Evolutionary conservation across 2,329 filamentous ascomycete species (phyloP), one percentile per base, ranked within the genome.

Genomic region (Chrysoporthe cubensis): DNA sequence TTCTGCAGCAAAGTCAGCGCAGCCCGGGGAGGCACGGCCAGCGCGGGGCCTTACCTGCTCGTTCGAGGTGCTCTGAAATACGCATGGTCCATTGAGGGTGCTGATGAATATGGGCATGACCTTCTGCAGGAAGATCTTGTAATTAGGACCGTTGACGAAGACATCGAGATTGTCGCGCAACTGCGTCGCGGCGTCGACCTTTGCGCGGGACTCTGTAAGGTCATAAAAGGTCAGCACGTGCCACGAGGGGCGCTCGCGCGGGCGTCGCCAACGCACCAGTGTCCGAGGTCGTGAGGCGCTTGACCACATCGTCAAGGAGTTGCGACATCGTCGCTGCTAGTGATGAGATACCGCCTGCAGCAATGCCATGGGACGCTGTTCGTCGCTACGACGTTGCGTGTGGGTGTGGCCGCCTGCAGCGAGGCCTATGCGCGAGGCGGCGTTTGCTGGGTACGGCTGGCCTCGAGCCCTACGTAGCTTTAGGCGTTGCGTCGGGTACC

Each of bases 131-230:
- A 99, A 98, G 62, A 87, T 84, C 40, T 87, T 81, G 78, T 98
- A 99, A 74, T 89, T 89, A 66, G 87, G 85, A 64, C 92, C 90
- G 75, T 88, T 88, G 65, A 91, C 93, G 82, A 96, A 97, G 75
- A 93, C 87, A 72, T 99, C 96, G 73, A 98, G 90, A 74, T 88
- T 93, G 80, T 99, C 96, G 77, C 96, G 93, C 75, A 99, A 85
- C 72, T 94, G 91, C 64, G 90, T 89, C 70, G 95, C 93, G 71
- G 94, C 89, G 75, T 93, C 92, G 70, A 91, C 87, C 82, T 94
- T 96, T 68, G 89, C 81, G 81, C 92, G 93, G 68, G 90, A 82
- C 82, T 98, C 96, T 97, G 70, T 21, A 64, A 48, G 34, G 62
- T 57, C 18, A 52, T 14, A 26, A 61, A 61, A 56, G 48, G 63